A percentile compares a stretch with the other conserved stretches of the same genome.
These are phyloP conservation scores for Leishmania tropica DNA, from an alignment of 208 protist genomes.

Conservation along the genomic window DNA sequence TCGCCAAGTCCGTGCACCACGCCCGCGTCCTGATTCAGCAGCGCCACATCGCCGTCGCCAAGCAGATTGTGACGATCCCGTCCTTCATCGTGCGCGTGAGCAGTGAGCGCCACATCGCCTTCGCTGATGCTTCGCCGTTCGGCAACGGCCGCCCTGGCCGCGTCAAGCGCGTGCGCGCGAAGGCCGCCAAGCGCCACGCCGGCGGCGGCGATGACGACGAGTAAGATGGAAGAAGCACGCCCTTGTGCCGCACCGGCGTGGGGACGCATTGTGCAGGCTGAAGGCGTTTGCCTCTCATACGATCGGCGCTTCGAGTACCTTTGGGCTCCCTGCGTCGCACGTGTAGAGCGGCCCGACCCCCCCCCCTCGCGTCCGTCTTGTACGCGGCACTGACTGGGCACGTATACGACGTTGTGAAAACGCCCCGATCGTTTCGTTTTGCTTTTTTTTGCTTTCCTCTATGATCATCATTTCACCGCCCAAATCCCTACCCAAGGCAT, in stretches of 20 bases:
- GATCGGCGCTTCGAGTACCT: background rate
- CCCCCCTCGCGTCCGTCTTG: background rate
- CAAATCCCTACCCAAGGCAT: background rate
- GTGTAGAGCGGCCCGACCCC: background rate
- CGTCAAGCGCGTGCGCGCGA: constrained; percentile 93
- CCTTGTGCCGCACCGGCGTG: background rate
- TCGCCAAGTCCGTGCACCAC: constrained; percentile 99
- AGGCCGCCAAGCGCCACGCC: constrained; percentile 73
- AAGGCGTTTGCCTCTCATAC: background rate
- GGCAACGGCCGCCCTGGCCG: constrained; percentile 96
- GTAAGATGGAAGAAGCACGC: constrained; percentile 5
- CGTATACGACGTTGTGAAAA: background rate
- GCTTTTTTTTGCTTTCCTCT: background rate
- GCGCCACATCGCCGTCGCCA: constrained; percentile 99
- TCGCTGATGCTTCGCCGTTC: constrained; percentile 96
- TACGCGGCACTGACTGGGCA: background rate
- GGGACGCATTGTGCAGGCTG: background rate
- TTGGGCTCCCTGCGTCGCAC: background rate
- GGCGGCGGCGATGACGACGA: constrained; percentile 66
- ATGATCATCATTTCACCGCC: background rate
- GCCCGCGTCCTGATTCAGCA: constrained; percentile 99
- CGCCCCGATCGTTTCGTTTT: background rate
- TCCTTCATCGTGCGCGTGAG: constrained; percentile 99
- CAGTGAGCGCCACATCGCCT: constrained; percentile 99
- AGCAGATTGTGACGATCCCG: constrained; percentile 99